Conservation (phyloP, 164 flowering plant species). For the Santalum album region DNA sequence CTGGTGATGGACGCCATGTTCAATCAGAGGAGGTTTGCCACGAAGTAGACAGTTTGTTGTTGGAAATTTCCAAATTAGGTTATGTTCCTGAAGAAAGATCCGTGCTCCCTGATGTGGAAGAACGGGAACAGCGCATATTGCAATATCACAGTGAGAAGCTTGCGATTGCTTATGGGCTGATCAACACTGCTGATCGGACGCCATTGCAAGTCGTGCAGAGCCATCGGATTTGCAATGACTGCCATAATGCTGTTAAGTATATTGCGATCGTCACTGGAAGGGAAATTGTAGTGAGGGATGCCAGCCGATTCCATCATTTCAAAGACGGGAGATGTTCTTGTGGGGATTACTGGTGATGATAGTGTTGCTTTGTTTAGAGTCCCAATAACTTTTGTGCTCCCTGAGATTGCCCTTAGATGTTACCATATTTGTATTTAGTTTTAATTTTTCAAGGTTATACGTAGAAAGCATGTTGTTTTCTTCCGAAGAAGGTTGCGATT, state of each 20-base stretch:
- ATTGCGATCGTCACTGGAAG: constrained; percentile 44
- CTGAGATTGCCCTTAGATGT: no score
- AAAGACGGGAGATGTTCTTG: constrained; percentile 65
- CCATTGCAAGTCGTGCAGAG: constrained; percentile 65
- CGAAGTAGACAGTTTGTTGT: constrained; percentile 43
- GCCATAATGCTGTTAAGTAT: constrained; percentile 57
- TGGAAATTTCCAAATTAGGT: constrained; percentile 46
- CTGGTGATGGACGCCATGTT: constrained; percentile 49
- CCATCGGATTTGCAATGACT: constrained; percentile 67
- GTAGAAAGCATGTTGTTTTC: no score
- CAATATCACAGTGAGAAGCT: constrained; percentile 67
- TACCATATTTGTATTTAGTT: no score
- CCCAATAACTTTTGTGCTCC: no score
- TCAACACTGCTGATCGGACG: constrained; percentile 36
- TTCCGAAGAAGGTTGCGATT: no score
- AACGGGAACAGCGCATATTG: constrained; percentile 32
- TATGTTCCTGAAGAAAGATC: constrained; percentile 32
- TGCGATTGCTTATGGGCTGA: constrained; percentile 68
- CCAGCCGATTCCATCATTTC: constrained; percentile 77
- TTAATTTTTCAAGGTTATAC: no score
- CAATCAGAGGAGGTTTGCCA: constrained; percentile 42
- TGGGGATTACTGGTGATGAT: constrained; percentile 71
- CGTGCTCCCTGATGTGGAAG: constrained; percentile 82
- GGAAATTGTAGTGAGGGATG: constrained; percentile 63
- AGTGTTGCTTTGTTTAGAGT: background rate